Percentiles rank a stretch among this genome's conserved stretches.
These are phyloP conservation scores for Leptodontidium sp. DNA, from an alignment of 2,329 filamentous ascomycete genomes.

Conservation along the genomic window DNA sequence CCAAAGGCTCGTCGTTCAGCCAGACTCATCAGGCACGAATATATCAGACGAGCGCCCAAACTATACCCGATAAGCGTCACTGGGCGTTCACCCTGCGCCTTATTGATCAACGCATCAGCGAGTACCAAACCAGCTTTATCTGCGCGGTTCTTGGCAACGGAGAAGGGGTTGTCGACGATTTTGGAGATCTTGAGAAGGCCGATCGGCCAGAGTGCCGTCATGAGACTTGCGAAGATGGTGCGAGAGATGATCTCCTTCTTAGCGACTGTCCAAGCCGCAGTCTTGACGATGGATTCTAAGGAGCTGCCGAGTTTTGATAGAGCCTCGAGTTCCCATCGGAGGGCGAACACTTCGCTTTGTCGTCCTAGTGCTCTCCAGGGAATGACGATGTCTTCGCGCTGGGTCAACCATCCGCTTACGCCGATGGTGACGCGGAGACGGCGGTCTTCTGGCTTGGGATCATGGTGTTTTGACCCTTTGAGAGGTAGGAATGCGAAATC, in stretches of 20 bases:
- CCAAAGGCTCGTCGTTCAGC: slow-evolving; percentile 84
- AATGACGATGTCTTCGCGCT: slow-evolving; percentile 74
- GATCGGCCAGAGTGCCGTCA: slow-evolving; percentile 75
- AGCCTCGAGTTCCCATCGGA: slow-evolving; percentile 84
- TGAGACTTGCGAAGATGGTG: slow-evolving; percentile 70
- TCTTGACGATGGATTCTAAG: slow-evolving; percentile 79
- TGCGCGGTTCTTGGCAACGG: slow-evolving; percentile 76
- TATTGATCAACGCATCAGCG: slow-evolving; percentile 83
- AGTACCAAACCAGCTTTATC: slow-evolving; percentile 83
- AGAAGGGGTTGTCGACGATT: slow-evolving; percentile 83
- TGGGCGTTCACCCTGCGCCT: slow-evolving; percentile 81
- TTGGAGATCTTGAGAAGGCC: slow-evolving; percentile 71
- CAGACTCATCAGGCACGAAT: slow-evolving; percentile 78
- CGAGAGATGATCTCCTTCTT: slow-evolving; percentile 70
- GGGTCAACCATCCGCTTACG: slow-evolving; percentile 81
- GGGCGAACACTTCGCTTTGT: slow-evolving; percentile 79
- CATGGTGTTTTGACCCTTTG: slow-evolving; percentile 55
- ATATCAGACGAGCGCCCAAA: slow-evolving; percentile 82
- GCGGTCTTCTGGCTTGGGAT: slow-evolving; percentile 64
- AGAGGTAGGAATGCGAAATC: slow-evolving; percentile 89
- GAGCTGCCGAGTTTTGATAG: slow-evolving; percentile 80
- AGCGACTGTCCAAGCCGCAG: slow-evolving; percentile 80
- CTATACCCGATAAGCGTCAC: slow-evolving; percentile 86
- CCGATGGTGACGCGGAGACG: slow-evolving; percentile 84
- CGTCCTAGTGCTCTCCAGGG: slow-evolving; percentile 82